Percentiles rank a stretch among this genome's conserved stretches.
Conservation (phyloP, 208 protist genomes). For the Cochliopodium minus region DNA sequence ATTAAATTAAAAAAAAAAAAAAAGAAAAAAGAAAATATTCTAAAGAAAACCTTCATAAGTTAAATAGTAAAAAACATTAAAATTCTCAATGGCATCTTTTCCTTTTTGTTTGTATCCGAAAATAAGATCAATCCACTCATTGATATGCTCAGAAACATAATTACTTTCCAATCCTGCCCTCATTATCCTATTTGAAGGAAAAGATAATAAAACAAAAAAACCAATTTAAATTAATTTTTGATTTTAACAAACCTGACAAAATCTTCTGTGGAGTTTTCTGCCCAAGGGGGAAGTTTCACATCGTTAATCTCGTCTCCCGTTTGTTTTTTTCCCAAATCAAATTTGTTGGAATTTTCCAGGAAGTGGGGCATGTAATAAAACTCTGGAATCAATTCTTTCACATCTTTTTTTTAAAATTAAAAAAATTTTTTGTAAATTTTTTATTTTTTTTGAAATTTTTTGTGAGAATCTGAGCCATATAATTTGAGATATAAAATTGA, state of each 20-base stretch:
- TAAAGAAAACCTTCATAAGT: slow-evolving; percentile 92
- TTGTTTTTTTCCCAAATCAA: slow-evolving; percentile 70
- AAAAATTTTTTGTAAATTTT: too few relatives aligned
- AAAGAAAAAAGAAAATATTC: too few relatives aligned
- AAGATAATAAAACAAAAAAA: too few relatives aligned
- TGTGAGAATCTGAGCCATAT: background rate
- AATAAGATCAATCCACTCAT: slow-evolving; percentile 97
- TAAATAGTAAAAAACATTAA: slow-evolving; percentile 92
- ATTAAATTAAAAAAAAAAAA: too few relatives aligned
- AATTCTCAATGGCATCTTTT: slow-evolving; percentile 64
- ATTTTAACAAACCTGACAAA: too few relatives aligned
- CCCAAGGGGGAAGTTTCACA: slow-evolving; percentile 80
- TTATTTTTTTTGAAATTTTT: too few relatives aligned
- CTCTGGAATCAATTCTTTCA: slow-evolving; percentile 91
- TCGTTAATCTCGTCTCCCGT: slow-evolving; percentile 51
- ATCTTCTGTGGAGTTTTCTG: slow-evolving; percentile 52
- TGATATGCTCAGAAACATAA: slow-evolving; percentile 75
- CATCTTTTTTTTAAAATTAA: too few relatives aligned
- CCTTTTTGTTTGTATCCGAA: slow-evolving; percentile 94
- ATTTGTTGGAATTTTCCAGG: slow-evolving; percentile 61
- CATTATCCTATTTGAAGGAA: slow-evolving; percentile 63
- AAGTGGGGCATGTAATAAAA: slow-evolving; percentile 87
- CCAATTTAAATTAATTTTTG: too few relatives aligned
- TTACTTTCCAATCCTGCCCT: slow-evolving; percentile 82
- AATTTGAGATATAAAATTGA: too few relatives aligned